Conservation (phyloP, 768 basidiomycete genomes). For the Pilatotrama ljubarskyi region DNA sequence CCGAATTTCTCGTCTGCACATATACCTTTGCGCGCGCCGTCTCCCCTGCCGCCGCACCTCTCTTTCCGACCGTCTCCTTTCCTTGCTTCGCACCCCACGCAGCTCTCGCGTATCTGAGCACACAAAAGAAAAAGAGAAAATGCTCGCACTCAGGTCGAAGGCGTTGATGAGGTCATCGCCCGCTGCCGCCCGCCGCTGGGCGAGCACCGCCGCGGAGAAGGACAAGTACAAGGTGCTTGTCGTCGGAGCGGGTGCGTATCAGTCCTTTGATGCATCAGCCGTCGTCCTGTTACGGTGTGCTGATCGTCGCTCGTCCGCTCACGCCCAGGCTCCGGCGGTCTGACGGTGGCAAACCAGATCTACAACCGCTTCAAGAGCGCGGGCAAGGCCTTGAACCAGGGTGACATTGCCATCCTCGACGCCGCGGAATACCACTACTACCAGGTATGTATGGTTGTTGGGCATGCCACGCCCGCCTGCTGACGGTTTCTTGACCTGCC, state of each 20-base stretch:
- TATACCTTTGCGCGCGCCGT: slow-evolving; percentile 1
- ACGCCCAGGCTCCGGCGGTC: slow-evolving; percentile 72
- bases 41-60: background rate
- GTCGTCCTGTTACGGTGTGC: background rate
- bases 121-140: background rate
- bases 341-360: slow-evolving; percentile 86
- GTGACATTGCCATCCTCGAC: slow-evolving; percentile 88
- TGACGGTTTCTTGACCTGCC: background rate
- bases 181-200: slow-evolving; percentile 25
- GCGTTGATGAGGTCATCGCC: slow-evolving; percentile 18
- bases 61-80: background rate
- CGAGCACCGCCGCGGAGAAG: slow-evolving; percentile 40
- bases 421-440: slow-evolving; percentile 82
- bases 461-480: background rate
- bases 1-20: slow-evolving; percentile 19
- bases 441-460: slow-evolving; percentile 48
- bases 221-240: slow-evolving; percentile 82
- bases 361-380: slow-evolving; percentile 74
- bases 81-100: background rate
- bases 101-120: too few relatives aligned
- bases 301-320: slow-evolving; percentile 1
- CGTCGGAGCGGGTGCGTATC: slow-evolving; percentile 76
- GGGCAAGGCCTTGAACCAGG: slow-evolving; percentile 63
- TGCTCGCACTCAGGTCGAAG: slow-evolving; percentile 23
- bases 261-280: slow-evolving; percentile 5